A percentile compares a stretch with the other conserved stretches of the same genome.
phyloP scores from a whole-genome alignment of 495 filamentous ascomycete genomes.

The Letharia lupina region DNA sequence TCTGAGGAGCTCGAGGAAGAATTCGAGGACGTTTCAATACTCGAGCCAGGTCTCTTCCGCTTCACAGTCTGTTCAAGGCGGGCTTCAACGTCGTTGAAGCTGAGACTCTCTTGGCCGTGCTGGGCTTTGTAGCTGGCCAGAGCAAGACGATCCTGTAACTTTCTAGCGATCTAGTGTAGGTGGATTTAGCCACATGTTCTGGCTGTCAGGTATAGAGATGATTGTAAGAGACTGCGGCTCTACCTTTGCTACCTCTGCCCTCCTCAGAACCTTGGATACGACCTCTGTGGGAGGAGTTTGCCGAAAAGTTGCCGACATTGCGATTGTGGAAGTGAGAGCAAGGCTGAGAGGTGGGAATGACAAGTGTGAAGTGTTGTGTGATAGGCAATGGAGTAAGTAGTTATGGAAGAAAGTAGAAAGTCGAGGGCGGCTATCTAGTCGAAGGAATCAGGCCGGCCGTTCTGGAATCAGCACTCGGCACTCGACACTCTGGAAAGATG shows the following conservation, averaged over 20 bases:
- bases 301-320: conserved; percentile 27
- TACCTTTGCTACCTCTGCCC: conserved; percentile 82
- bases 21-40: conserved; percentile 63
- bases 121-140: conserved; percentile 94
- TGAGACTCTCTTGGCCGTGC: conserved; percentile 75
- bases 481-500: too few relatives aligned
- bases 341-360: not conserved
- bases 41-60: conserved; percentile 51
- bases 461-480: not conserved
- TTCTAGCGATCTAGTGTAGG: conserved; percentile 67
- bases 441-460: not conserved
- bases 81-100: conserved; percentile 65
- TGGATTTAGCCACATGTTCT: conserved; percentile 1
- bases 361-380: not conserved
- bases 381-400: not conserved
- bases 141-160: conserved; percentile 84
- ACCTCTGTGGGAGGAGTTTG: conserved; percentile 51
- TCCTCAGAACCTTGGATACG: conserved; percentile 58
- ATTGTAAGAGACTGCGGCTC: not conserved
- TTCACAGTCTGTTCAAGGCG: conserved; percentile 64
- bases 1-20: conserved; percentile 63
- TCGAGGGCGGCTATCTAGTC: conserved; percentile 3
- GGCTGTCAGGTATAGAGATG: not conserved
- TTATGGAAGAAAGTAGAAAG: not conserved
- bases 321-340: conserved; percentile 2